These are phyloP conservation scores for Pseudocercospora fuligena DNA, from an alignment of 2,329 filamentous ascomycete species.

Conservation along the genomic window DNA sequence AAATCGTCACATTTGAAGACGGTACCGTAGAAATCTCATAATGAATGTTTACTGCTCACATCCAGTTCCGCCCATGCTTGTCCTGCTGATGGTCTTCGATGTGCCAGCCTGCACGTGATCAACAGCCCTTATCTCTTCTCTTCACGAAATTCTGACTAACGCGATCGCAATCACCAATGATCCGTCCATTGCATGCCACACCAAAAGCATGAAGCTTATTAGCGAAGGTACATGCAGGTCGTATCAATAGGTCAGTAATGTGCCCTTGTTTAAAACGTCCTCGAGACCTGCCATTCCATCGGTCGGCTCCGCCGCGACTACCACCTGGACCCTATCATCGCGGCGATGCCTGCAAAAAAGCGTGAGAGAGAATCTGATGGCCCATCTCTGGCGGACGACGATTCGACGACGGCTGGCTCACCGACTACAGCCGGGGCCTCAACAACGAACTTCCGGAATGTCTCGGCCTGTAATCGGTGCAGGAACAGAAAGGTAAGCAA, in stretches of 20 bases:
- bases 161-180: not conserved
- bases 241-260: conserved; percentile 2
- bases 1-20: not conserved
- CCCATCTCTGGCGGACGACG: conserved; percentile 11
- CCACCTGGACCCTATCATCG: not conserved
- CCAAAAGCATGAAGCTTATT: conserved; percentile 12
- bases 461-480: conserved; percentile 93
- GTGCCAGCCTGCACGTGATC: not conserved
- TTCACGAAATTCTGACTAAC: not conserved
- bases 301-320: conserved; percentile 9
- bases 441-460: conserved; percentile 66
- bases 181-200: conserved; percentile 8
- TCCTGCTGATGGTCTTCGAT: not conserved
- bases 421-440: conserved; percentile 45
- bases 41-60: not conserved
- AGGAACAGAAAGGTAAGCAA: conserved; percentile 70
- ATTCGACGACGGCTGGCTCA: conserved; percentile 14
- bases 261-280: not conserved
- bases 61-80: not conserved
- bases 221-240: conserved; percentile 3
- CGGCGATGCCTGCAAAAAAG: conserved; percentile 25
- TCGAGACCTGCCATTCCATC: not conserved
- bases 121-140: not conserved
- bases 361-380: conserved; percentile 24
- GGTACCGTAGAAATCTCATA: not conserved